Percentiles rank a stretch among this genome's conserved stretches.
These are phyloP conservation scores for Trametes cingulata DNA, from an alignment of 768 basidiomycete genomes.

Conservation along the genomic window DNA sequence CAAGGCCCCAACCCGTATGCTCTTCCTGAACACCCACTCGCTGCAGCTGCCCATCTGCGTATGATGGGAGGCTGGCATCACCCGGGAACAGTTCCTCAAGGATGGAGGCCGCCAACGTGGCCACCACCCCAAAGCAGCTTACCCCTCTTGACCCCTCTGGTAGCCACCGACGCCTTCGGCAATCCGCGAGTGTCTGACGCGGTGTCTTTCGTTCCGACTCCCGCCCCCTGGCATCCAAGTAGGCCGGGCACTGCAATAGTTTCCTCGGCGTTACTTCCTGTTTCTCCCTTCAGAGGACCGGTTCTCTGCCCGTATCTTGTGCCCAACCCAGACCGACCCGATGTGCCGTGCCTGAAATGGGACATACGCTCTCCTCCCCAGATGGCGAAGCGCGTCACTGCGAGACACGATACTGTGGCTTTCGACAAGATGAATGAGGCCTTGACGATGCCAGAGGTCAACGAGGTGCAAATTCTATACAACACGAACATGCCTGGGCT, in stretches of 20 bases:
- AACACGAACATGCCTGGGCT: constrained; percentile 18
- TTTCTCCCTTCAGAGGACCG: not conserved
- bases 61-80: too few species aligned
- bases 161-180: too few species aligned
- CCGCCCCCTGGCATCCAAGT: not conserved
- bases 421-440: constrained; percentile 23
- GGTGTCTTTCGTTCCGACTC: not conserved
- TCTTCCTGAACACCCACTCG: too few species aligned
- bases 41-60: too few species aligned
- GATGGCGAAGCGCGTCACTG: constrained; percentile 34
- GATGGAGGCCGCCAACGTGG: too few species aligned
- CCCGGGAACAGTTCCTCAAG: too few species aligned
- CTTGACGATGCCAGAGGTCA: constrained; percentile 27
- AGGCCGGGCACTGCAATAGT: not conserved
- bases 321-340: constrained; percentile 34
- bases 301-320: constrained; percentile 27
- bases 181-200: not conserved
- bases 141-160: too few species aligned
- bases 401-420: constrained; percentile 29
- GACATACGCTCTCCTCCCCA: constrained; percentile 38
- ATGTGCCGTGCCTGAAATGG: constrained; percentile 36
- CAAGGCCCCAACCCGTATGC: too few species aligned
- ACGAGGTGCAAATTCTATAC: constrained; percentile 29
- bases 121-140: too few species aligned
- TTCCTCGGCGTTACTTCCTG: not conserved